A percentile compares a stretch with the other conserved stretches of the same genome.
Conservation (phyloP, 768 basidiomycete species). For the Phylloporus rhodoxanthus region DNA sequence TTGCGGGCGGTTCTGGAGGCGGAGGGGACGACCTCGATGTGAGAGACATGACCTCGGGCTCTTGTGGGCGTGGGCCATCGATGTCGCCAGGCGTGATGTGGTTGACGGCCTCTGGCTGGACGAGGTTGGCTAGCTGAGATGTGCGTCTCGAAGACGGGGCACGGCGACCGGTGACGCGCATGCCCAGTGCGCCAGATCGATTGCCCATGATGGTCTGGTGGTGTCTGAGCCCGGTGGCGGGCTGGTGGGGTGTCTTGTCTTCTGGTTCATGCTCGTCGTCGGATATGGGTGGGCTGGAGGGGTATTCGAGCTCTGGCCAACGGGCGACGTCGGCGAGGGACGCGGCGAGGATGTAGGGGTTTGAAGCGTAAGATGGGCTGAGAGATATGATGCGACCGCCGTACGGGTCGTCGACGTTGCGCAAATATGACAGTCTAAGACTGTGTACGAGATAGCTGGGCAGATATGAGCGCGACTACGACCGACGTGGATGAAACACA, state of each 20-base stretch:
- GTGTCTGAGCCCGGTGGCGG: constrained; percentile 59
- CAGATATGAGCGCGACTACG: not conserved
- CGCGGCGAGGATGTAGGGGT: constrained; percentile 77
- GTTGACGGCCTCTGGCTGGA: constrained; percentile 7
- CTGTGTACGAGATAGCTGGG: constrained; percentile 73
- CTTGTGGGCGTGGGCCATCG: constrained; percentile 7
- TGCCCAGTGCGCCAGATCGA: constrained; percentile 64
- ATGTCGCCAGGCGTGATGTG: constrained; percentile 6
- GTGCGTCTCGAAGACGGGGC: constrained; percentile 47
- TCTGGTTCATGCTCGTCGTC: constrained; percentile 59
- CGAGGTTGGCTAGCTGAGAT: constrained; percentile 21
- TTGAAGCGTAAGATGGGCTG: constrained; percentile 68
- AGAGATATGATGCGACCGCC: constrained; percentile 76
- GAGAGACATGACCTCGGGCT: constrained; percentile 3
- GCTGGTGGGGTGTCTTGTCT: constrained; percentile 7
- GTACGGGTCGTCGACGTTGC: constrained; percentile 82
- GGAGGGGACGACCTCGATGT: constrained; percentile 1
- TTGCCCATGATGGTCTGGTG: constrained; percentile 84
- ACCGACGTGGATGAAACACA: constrained; percentile 22
- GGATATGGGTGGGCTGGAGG: constrained; percentile 65
- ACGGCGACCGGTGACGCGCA: constrained; percentile 68
- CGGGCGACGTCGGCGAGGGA: constrained; percentile 70
- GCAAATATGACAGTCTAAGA: constrained; percentile 81
- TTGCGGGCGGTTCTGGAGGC: constrained; percentile 37
- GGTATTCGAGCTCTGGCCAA: constrained; percentile 80